phyloP scores from a whole-genome alignment of 176 grass and related monocot species.

The Elaeis guineensis region DNA sequence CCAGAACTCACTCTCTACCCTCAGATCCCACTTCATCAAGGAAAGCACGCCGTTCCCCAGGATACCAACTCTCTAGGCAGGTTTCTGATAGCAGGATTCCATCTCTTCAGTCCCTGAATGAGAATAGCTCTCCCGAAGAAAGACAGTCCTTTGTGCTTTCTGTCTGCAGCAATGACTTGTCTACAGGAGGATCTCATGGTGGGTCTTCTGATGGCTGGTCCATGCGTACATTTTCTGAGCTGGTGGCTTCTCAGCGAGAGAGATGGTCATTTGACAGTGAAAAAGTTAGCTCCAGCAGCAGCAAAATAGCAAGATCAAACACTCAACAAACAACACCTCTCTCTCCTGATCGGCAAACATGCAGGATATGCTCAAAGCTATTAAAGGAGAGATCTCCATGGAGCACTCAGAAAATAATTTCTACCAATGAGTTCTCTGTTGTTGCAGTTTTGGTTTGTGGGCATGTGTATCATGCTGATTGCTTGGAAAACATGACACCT shows the following conservation, averaged over 20 bases:
- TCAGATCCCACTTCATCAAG: conserved; percentile 9
- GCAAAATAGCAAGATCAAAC: conserved; percentile 14
- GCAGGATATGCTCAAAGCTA: conserved; percentile 62
- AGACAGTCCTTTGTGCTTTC: conserved; percentile 21
- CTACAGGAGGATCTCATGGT: conserved; percentile 20
- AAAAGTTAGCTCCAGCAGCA: conserved; percentile 16
- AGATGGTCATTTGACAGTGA: conserved; percentile 62
- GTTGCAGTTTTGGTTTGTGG: conserved; percentile 58
- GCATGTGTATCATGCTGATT: conserved; percentile 62
- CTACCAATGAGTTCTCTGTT: conserved; percentile 18
- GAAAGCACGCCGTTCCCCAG: conserved; percentile 15
- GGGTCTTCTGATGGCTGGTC: conserved; percentile 67
- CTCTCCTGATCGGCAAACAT: conserved; percentile 53
- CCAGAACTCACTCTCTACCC: conserved; percentile 4
- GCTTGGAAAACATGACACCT: conserved; percentile 57
- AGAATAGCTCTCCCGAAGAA: conserved; percentile 22
- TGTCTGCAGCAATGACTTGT: conserved; percentile 20
- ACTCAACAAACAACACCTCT: conserved; percentile 6
- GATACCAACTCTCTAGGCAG: conserved; percentile 40
- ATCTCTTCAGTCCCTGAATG: conserved; percentile 48
- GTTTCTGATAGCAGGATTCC: conserved; percentile 38
- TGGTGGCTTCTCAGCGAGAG: conserved; percentile 49
- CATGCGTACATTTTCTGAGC: conserved; percentile 55
- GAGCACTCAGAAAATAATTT: conserved; percentile 11
- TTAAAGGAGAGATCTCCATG: conserved; percentile 27